Base-by-base conservation (phyloP, 2,329 filamentous ascomycete species). In the Periconia sp. region DNA sequence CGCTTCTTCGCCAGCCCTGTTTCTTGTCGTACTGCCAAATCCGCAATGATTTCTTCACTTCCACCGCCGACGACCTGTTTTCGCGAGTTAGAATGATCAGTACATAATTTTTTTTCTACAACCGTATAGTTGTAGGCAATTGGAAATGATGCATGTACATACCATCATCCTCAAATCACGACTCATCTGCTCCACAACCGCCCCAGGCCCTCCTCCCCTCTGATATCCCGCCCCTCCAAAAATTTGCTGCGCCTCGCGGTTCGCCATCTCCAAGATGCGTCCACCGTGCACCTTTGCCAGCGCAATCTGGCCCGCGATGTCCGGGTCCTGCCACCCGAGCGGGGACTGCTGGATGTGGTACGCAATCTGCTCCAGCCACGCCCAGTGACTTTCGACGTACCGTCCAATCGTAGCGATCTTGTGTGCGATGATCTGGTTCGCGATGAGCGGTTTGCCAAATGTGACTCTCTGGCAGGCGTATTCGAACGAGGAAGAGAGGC, bases 301-400 rank as follows among this genome's bases (percentile, higher is more conserved):
- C 6, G 74, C 74, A 54, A 76, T 74, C 48, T 70, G 70, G 0
- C 71, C 72, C 8, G 73, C 73, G 23, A 76, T 71, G 17, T 70
- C 67, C 1, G 71, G 67, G 27, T 74, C 71, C 49, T 75, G 66
- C 68, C 72, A 76, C 3, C 61, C 66, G 51, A 76, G 61, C 57
- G 76, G 73, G 3, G 74, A 76, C 9, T 74, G 64, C 53, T 81
- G 75, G 42, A 82, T 74, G 44, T 83, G 81, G 63, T 81, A 83
- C 6, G 81, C 82, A 2, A 87, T 72, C 63, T 86, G 83, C 60
- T 87, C 85, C 53, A 87, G 67, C 73, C 84, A 86, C 0, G 84
- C 82, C 70, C 82, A 84, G 44, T 84, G 81, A 0, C 81, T 80
- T 58, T 87, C 85, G n/a, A 87, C 79, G 58, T 82, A 77, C 11